Base-by-base conservation (phyloP, 2,329 filamentous ascomycete species). In the Arthroderma uncinatum region DNA sequence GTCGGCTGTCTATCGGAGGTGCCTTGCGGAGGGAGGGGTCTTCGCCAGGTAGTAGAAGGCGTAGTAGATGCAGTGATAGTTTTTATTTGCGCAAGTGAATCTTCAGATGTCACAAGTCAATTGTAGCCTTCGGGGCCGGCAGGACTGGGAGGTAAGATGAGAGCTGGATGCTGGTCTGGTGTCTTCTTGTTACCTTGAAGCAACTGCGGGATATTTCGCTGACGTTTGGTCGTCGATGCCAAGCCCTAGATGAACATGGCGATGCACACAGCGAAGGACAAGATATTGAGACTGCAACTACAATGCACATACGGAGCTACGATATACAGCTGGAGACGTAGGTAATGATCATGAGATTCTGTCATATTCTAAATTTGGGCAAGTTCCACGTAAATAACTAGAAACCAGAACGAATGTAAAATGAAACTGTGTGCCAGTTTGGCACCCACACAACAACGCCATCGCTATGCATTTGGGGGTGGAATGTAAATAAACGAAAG, bases 391-490 rank as follows among this genome's bases (percentile, higher is more conserved):
- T 19, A 21, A n/a, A n/a, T 37, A 37, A 12, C 34, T 37, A 12
- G 9, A 37, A 10, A 3, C 3, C 34, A 37, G 12, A 3, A 9
- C 3, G 34, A 12, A n/a, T 37, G 25, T 16, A 19, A 50, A 19
- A 28, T 23, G 47, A 50, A 21, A 33, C 25, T 33, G 28, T 50
- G 28, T 33, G 8, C 28, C 12, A 2, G 19, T 30, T 19, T 10
- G n/a, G 3, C 14, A 33, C 47, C n/a, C 25, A 50, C n/a, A 30
- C 3, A 50, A 30, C 3, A 50, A 33, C 53, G 40, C 48, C 50
- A n/a, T 40, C 50, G 50, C 53, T 58, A 53, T 60, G 44, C 52
- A 60, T 30, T 42, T 44, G 16, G 30, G 50, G 7, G 39, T n/a
- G 19, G 34, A 16, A 4, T 23, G 21, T 21, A 21, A 33, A 30